These are phyloP conservation scores for Yamadazyma nakazawae DNA, from an alignment of 805 yeast genomes.

Conservation along the genomic window DNA sequence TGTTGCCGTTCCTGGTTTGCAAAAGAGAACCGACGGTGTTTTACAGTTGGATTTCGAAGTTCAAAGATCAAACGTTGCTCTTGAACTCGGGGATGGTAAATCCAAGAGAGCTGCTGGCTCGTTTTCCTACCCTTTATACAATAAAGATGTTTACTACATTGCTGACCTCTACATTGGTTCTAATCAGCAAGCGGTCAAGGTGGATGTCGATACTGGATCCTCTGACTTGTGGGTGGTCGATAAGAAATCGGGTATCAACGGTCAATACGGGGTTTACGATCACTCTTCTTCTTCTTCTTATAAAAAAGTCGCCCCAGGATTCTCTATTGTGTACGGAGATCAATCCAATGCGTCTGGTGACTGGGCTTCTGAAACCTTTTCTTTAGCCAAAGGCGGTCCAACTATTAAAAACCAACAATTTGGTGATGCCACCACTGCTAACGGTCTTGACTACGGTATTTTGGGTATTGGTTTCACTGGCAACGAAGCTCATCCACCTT, in stretches of 20 bases:
- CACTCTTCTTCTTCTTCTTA: slow-evolving; percentile 29
- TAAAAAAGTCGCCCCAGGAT: slow-evolving; percentile 27
- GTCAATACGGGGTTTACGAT: slow-evolving; percentile 37
- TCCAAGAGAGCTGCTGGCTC: slow-evolving; percentile 5
- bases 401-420: slow-evolving; percentile 12
- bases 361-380: slow-evolving; percentile 16
- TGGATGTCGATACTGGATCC: slow-evolving; percentile 28
- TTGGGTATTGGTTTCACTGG: slow-evolving; percentile 18
- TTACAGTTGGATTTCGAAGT: slow-evolving; percentile 10
- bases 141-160: slow-evolving; percentile 11
- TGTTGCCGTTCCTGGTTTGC: slow-evolving; percentile 10
- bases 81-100: not conserved
- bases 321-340: slow-evolving; percentile 47
- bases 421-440: slow-evolving; percentile 14
- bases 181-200: slow-evolving; percentile 18
- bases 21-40: slow-evolving; percentile 10
- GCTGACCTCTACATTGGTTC: slow-evolving; percentile 20
- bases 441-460: slow-evolving; percentile 14
- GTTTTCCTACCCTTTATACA: slow-evolving; percentile 1
- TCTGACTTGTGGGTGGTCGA: slow-evolving; percentile 28
- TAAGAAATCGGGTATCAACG: slow-evolving; percentile 2
- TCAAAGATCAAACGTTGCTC: slow-evolving; percentile 2
- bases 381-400: slow-evolving; percentile 12
- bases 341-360: slow-evolving; percentile 35
- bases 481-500: slow-evolving; percentile 9